Percentiles rank a stretch among this genome's conserved stretches.
phyloP scores from a whole-genome alignment of 2,329 filamentous ascomycete genomes.

The Periconia sp. region DNA sequence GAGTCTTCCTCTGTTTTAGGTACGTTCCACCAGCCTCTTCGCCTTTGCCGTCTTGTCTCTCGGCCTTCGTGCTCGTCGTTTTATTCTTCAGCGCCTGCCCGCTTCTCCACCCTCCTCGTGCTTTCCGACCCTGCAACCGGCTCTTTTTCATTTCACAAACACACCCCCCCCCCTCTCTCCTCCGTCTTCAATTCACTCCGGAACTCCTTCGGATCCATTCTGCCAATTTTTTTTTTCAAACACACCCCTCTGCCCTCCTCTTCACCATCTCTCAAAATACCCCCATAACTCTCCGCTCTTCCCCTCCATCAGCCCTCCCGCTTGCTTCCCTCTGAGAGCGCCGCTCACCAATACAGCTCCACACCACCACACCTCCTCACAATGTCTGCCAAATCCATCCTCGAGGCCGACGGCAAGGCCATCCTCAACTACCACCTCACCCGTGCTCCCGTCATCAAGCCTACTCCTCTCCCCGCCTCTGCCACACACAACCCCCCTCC shows the following conservation, averaged over 20 bases:
- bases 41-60: not conserved
- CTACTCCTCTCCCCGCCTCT: slow-evolving; percentile 82
- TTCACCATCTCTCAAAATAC: not conserved
- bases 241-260: slow-evolving; percentile 22
- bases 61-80: not conserved
- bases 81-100: slow-evolving; percentile 20
- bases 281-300: not conserved
- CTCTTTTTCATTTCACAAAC: slow-evolving; percentile 22
- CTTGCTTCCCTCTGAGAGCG: slow-evolving; percentile 2
- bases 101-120: slow-evolving; percentile 8
- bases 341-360: slow-evolving; percentile 25
- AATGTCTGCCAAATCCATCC: slow-evolving; percentile 96
- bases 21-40: not conserved
- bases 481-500: slow-evolving; percentile 89
- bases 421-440: slow-evolving; percentile 99
- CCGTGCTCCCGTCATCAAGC: slow-evolving; percentile 95
- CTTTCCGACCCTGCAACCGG: slow-evolving; percentile 20
- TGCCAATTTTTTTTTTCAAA: slow-evolving; percentile 11
- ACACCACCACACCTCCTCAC: slow-evolving; percentile 40
- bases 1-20: no score
- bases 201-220: slow-evolving; percentile 17
- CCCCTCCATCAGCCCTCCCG: not conserved
- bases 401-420: slow-evolving; percentile 99
- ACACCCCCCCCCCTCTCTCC: not conserved
- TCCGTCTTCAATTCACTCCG: slow-evolving; percentile 16